Evolutionary conservation across 495 filamentous ascomycete genomes (phyloP).

Genomic region (Terfezia boudieri): DNA sequence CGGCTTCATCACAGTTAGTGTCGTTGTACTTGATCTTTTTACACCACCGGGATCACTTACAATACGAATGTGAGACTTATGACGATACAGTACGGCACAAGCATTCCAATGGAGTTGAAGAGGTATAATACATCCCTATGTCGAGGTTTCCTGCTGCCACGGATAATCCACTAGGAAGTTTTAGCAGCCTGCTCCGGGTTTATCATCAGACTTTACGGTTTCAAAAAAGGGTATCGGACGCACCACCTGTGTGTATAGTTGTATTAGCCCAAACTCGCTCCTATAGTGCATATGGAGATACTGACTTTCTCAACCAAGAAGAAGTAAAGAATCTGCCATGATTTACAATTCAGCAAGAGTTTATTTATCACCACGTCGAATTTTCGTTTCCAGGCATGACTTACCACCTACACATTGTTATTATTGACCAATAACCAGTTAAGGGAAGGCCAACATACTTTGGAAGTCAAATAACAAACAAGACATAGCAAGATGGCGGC

Average conservation of each 20-base stretch:
- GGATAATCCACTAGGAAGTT: conserved; percentile 15
- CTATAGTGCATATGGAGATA: too few species aligned
- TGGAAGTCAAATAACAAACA: conserved; percentile 18
- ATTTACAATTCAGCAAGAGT: not conserved
- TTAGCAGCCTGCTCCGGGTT: not conserved
- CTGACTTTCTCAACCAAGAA: conserved; percentile 18
- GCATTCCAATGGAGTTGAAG: conserved; percentile 19
- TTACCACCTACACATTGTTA: not conserved
- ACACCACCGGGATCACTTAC: conserved; percentile 4
- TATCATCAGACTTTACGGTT: too few species aligned
- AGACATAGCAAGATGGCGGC: conserved; percentile 17
- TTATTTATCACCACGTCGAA: not conserved
- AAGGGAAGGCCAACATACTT: conserved; percentile 6
- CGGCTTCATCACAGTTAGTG: not conserved
- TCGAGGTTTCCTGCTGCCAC: conserved; percentile 10
- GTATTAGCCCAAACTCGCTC: too few species aligned
- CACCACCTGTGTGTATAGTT: too few species aligned
- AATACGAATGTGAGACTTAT: conserved; percentile 16
- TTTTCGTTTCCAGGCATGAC: not conserved
- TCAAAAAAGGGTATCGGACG: too few species aligned
- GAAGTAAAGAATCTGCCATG: conserved; percentile 11
- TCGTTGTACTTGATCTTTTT: not conserved
- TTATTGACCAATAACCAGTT: not conserved
- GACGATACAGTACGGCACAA: conserved; percentile 14
- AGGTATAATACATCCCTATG: conserved; percentile 16